Evolutionary conservation across 2,329 filamentous ascomycete genomes (phyloP).

Genomic region (Xylariales sp.): DNA sequence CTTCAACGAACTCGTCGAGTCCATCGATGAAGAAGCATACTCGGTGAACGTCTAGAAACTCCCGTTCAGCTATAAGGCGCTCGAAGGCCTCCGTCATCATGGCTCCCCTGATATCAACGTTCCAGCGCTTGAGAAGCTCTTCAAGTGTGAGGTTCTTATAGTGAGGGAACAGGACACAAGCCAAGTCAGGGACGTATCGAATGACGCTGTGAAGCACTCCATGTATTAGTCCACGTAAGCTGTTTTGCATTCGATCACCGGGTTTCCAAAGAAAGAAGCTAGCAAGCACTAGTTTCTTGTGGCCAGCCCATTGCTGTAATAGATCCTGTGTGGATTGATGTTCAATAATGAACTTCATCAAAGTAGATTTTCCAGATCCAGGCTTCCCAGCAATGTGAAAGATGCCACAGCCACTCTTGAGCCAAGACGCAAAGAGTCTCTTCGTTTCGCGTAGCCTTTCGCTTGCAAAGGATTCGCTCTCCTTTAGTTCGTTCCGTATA

Average conservation of each 20-base stretch:
- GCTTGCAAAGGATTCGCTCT: no score
- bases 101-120: neutral
- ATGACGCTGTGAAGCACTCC: neutral
- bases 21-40: slow-evolving; percentile 12
- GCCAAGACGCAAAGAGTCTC: slow-evolving; percentile 8
- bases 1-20: slow-evolving; percentile 12
- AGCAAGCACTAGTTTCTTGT: slow-evolving; percentile 4
- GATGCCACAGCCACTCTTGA: slow-evolving; percentile 6
- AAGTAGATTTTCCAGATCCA: slow-evolving; percentile 5
- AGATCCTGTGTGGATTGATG: neutral
- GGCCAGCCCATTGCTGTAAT: slow-evolving; percentile 6
- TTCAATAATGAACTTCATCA: slow-evolving; percentile 11
- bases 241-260: slow-evolving; percentile 2
- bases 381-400: slow-evolving; percentile 12
- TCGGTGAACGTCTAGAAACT: neutral
- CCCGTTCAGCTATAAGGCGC: slow-evolving; percentile 1
- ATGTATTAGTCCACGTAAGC: slow-evolving; percentile 1
- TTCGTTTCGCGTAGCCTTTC: neutral
- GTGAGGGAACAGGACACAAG: neutral
- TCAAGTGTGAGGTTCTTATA: neutral
- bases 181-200: neutral
- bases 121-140: neutral
- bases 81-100: neutral
- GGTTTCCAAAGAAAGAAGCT: slow-evolving; percentile 12
- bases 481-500: no score